These are phyloP conservation scores for Nothopassalora personata DNA, from an alignment of 2,329 filamentous ascomycete genomes.

Conservation along the genomic window DNA sequence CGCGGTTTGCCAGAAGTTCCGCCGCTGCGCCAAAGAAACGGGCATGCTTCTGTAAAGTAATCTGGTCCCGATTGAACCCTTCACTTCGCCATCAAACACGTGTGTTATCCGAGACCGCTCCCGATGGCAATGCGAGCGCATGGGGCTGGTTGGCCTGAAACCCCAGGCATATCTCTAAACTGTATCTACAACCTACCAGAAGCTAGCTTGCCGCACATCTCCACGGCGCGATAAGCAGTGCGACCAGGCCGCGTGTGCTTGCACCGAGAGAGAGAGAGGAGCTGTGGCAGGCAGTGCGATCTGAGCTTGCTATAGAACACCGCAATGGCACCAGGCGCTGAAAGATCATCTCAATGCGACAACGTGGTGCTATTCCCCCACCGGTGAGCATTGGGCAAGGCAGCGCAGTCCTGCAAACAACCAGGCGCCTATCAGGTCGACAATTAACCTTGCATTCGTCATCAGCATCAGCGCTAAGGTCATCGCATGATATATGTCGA, in stretches of 20 bases:
- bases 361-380: neutral
- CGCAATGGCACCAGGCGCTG: neutral
- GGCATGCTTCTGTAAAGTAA: no score
- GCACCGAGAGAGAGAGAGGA: neutral
- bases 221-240: conserved; percentile 3
- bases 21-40: neutral
- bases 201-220: conserved; percentile 1
- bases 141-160: neutral
- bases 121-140: neutral
- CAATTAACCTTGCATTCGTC: neutral
- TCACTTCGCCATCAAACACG: neutral
- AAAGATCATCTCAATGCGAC: neutral
- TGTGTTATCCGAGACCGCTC: neutral
- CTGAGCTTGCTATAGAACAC: neutral
- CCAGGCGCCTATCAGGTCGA: neutral
- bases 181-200: conserved; percentile 3
- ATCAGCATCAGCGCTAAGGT: no score
- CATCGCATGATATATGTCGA: no score
- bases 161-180: neutral
- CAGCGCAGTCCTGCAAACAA: neutral
- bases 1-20: neutral
- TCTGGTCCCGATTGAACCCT: neutral
- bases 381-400: conserved; percentile 1
- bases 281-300: conserved; percentile 1
- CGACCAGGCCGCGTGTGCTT: neutral